A percentile compares a stretch with the other conserved stretches of the same genome.
These are phyloP conservation scores for Cucumis sativus DNA, from an alignment of 306 rosid species.

Conservation along the genomic window Cucumber_9930_V3 NC_026658.2:3001001-3001500, in stretches of 20 bases:
- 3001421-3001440: not conserved
- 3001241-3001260: constrained; percentile 68
- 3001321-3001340: no score
- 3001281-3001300: constrained; percentile 97
- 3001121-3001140: constrained; percentile 45
- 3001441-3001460: constrained; percentile 33
- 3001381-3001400: not conserved
- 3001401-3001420: not conserved
- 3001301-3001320: constrained; percentile 27
- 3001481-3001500: constrained; percentile 77
- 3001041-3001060: constrained; percentile 35
- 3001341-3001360: no score
- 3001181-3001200: not conserved
- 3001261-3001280: constrained; percentile 94
- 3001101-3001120: constrained; percentile 80
- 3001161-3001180: no score
- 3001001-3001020: no score
- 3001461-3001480: constrained; percentile 88
- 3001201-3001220: no score
- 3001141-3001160: not conserved
- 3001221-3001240: constrained; percentile 68
- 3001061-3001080: constrained; percentile 87
- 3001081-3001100: constrained; percentile 99
- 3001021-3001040: no score
- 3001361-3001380: not conserved